Evolutionary conservation across 352 stramenopile species (phyloP).

Genomic region (Globisporangium rhizosaccharum): DNA sequence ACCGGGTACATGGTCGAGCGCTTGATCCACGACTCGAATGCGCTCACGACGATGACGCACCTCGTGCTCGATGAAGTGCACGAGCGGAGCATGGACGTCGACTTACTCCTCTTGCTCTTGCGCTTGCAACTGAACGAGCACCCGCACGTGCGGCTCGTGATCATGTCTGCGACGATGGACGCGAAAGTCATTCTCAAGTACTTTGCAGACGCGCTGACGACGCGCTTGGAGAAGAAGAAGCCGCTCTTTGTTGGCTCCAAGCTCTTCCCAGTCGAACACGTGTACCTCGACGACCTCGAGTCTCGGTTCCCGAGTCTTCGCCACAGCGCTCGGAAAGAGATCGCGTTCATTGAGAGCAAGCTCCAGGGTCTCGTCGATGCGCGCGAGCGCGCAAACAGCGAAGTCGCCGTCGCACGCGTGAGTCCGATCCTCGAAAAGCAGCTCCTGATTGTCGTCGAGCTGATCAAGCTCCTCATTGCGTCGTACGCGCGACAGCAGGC

Average conservation of each 20-base stretch:
- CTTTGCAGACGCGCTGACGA: constrained; percentile 56
- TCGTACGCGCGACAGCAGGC: constrained; percentile 23
- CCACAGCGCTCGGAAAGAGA: constrained; percentile 30
- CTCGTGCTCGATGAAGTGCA: constrained; percentile 96
- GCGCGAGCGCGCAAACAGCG: constrained; percentile 30
- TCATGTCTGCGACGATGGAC: constrained; percentile 97
- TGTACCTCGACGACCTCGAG: constrained; percentile 53
- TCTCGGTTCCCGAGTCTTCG: constrained; percentile 37
- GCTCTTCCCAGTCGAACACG: constrained; percentile 59
- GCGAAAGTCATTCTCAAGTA: constrained; percentile 89
- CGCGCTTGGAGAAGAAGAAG: constrained; percentile 42
- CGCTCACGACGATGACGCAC: constrained; percentile 89
- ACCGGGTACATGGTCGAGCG: constrained; percentile 96
- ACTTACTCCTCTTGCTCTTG: constrained; percentile 92
- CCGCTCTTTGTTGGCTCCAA: constrained; percentile 82
- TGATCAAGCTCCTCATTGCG: constrained; percentile 55
- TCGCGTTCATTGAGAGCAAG: constrained; percentile 35
- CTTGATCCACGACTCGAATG: constrained; percentile 89
- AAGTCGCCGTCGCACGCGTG: constrained; percentile 47
- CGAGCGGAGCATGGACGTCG: constrained; percentile 93
- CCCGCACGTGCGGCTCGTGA: constrained; percentile 82
- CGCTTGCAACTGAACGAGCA: constrained; percentile 67
- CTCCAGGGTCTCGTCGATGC: constrained; percentile 26
- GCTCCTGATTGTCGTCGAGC: constrained; percentile 45
- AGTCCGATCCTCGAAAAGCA: constrained; percentile 61